phyloP scores from a whole-genome alignment of 345 rosid genomes.

The Salix purpurea region DNA sequence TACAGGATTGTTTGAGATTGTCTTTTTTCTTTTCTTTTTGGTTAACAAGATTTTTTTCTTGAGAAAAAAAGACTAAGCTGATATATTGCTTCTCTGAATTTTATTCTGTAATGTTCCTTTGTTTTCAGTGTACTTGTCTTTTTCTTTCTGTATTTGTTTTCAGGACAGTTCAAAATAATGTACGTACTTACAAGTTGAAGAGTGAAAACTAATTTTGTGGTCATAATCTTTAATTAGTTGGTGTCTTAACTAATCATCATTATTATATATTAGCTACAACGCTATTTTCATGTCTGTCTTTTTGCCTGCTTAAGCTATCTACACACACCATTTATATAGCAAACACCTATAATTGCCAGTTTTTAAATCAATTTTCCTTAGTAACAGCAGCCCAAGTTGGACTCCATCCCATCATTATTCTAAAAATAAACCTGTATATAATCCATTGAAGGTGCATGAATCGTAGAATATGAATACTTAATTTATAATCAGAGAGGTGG shows the following conservation, averaged over 20 bases:
- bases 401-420: background rate
- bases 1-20: slow-evolving; percentile 28
- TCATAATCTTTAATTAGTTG: background rate
- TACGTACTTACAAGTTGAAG: slow-evolving; percentile 17
- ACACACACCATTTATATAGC: background rate
- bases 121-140: background rate
- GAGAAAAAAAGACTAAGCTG: slow-evolving; percentile 2
- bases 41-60: background rate
- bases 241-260: slow-evolving; percentile 14
- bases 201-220: slow-evolving; percentile 23
- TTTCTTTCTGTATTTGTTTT: slow-evolving; percentile 18
- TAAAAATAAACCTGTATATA: background rate
- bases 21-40: background rate
- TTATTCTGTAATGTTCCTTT: background rate
- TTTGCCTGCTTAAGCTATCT: slow-evolving; percentile 17
- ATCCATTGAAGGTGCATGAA: slow-evolving; percentile 7
- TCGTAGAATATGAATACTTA: background rate
- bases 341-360: background rate
- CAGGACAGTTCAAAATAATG: slow-evolving; percentile 22
- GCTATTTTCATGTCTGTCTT: slow-evolving; percentile 18
- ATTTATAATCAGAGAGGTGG: slow-evolving; percentile 7
- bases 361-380: background rate
- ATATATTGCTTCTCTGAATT: slow-evolving; percentile 1
- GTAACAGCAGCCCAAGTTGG: background rate
- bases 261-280: slow-evolving; percentile 10